Percentiles rank a stretch among this genome's conserved stretches.
These are phyloP conservation scores for Diphasiastrum complanatum DNA, from an alignment of 83 land plant species.

Conservation along the genomic window DNA sequence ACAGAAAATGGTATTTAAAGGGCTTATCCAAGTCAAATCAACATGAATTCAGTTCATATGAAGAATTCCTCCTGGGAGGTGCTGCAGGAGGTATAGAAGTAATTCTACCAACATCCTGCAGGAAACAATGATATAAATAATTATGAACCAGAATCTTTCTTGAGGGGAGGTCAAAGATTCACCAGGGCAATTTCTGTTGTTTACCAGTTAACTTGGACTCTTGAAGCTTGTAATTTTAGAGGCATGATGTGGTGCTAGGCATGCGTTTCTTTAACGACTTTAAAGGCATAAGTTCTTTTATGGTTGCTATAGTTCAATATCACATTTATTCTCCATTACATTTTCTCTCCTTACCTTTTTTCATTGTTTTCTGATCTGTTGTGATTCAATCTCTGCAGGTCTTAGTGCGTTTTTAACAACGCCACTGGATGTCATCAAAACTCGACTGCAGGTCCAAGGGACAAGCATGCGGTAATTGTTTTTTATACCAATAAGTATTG, in stretches of 20 bases:
- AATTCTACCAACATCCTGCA: not conserved
- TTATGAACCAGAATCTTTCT: no score
- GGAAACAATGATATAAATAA: not conserved
- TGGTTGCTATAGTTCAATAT: not conserved
- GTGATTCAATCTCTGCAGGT: constrained; percentile 37
- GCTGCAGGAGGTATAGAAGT: constrained; percentile 72
- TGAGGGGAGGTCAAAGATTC: not conserved
- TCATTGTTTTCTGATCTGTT: not conserved
- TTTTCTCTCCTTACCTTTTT: not conserved
- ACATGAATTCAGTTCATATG: constrained; percentile 43
- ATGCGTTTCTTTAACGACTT: no score
- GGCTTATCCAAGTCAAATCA: constrained; percentile 7
- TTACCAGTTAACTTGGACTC: not conserved
- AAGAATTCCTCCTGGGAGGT: constrained; percentile 82
- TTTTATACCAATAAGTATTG: not conserved
- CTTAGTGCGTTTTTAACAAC: constrained; percentile 84
- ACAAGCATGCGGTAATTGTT: constrained; percentile 47
- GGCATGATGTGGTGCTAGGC: no score
- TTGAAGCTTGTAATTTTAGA: no score
- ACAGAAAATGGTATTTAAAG: constrained; percentile 18
- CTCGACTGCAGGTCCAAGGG: constrained; percentile 92
- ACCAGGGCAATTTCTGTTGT: not conserved
- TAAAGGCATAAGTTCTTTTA: no score
- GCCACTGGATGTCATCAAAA: constrained; percentile 90
- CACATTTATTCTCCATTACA: not conserved